A percentile compares a stretch with the other conserved stretches of the same genome.
Conservation (phyloP, 2,329 filamentous ascomycete species). For the Coniochaeta sp. region DNA sequence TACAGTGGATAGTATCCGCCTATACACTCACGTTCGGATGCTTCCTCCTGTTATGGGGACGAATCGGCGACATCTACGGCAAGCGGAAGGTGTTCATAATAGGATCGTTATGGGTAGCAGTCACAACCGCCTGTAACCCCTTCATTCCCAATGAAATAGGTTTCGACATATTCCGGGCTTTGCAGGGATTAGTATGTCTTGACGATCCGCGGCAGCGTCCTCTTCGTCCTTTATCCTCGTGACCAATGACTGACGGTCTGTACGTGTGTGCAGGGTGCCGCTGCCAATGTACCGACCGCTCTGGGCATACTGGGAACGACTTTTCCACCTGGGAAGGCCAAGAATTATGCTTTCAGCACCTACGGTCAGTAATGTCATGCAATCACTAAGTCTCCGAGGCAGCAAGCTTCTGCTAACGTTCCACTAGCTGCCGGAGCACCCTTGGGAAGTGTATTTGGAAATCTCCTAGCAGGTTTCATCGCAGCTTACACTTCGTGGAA, state of each 20-base stretch:
- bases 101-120: conserved; percentile 56
- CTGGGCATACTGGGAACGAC: conserved; percentile 63
- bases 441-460: conserved; percentile 57
- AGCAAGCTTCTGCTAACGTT: background rate
- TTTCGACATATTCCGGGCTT: conserved; percentile 57
- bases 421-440: conserved; percentile 52
- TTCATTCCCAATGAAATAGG: conserved; percentile 60
- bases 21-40: conserved; percentile 61
- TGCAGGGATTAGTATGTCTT: conserved; percentile 50
- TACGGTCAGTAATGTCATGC: conserved; percentile 35
- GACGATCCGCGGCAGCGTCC: background rate
- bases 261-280: conserved; percentile 39
- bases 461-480: conserved; percentile 56
- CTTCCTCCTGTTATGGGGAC: conserved; percentile 60
- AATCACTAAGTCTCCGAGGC: background rate
- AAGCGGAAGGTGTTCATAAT: conserved; percentile 58
- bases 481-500: conserved; percentile 56
- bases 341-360: conserved; percentile 62
- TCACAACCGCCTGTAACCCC: conserved; percentile 50
- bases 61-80: conserved; percentile 59
- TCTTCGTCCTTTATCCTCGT: background rate
- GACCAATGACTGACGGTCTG: background rate
- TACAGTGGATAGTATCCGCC: conserved; percentile 61
- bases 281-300: conserved; percentile 63
- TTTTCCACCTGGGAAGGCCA: conserved; percentile 59